phyloP scores from a whole-genome alignment of 768 basidiomycete species.

The Tylopilus felleus region DNA sequence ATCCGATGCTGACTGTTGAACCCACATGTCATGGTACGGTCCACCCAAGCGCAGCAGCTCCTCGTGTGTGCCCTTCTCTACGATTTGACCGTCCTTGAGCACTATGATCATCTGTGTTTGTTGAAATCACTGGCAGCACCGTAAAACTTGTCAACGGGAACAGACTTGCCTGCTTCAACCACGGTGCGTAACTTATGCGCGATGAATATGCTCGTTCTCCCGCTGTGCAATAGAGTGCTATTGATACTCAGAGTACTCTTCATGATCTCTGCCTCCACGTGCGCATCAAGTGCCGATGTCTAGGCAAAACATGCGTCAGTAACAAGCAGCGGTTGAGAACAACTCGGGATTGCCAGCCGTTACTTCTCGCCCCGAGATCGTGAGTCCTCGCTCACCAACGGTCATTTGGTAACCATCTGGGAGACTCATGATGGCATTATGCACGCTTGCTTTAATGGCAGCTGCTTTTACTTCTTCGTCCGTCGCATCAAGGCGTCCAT shows the following conservation, averaged over 20 bases:
- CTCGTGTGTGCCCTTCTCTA: conserved; percentile 92
- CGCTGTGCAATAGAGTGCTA: conserved; percentile 64
- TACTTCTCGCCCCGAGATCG: conserved; percentile 99
- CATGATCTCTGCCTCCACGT: conserved; percentile 95
- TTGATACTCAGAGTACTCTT: conserved; percentile 94
- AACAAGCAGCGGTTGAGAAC: too few species aligned
- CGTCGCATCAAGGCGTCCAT: conserved; percentile 81
- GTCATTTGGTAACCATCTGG: conserved; percentile 87
- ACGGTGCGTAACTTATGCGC: conserved; percentile 90
- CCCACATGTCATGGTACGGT: conserved; percentile 80
- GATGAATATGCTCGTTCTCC: conserved; percentile 93
- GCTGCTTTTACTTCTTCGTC: conserved; percentile 89
- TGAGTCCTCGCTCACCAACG: conserved; percentile 94
- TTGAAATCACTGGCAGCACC: not conserved
- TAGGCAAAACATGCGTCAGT: conserved; percentile 30
- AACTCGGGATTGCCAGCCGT: conserved; percentile 67
- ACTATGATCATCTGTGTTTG: conserved; percentile 86
- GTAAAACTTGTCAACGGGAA: not conserved
- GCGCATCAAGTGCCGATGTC: conserved; percentile 95
- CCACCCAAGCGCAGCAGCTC: conserved; percentile 70
- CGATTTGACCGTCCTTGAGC: conserved; percentile 83
- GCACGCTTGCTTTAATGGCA: conserved; percentile 83
- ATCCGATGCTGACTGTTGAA: conserved; percentile 57
- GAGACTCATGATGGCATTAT: conserved; percentile 70
- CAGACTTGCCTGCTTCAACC: conserved; percentile 73